phyloP scores from a whole-genome alignment of 257 asterid species.

The Solanum habrochaites region DNA sequence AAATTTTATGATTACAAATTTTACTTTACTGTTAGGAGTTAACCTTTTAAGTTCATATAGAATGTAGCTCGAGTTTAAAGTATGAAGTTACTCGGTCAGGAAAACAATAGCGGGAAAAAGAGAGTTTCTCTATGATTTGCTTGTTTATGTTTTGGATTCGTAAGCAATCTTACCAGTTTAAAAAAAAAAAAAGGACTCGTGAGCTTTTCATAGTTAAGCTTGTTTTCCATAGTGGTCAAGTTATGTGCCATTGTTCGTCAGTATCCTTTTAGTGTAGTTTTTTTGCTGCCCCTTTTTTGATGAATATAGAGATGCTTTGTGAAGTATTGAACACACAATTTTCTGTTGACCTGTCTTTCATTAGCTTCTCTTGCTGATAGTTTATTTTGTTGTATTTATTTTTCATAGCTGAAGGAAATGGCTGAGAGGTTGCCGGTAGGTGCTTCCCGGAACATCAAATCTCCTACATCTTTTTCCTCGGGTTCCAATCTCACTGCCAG shows the following conservation, averaged over 20 bases:
- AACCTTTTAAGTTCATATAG: neutral
- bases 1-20: neutral
- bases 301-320: neutral
- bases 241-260: neutral
- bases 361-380: slow-evolving; percentile 16
- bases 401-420: slow-evolving; percentile 84
- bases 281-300: slow-evolving; percentile 2
- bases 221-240: neutral
- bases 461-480: slow-evolving; percentile 49
- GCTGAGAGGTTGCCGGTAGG: slow-evolving; percentile 99
- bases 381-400: neutral
- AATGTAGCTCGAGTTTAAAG: neutral
- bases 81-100: neutral
- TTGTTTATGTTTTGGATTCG: neutral
- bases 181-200: neutral
- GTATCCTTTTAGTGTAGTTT: neutral
- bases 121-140: neutral
- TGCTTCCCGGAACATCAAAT: slow-evolving; percentile 56
- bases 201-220: neutral
- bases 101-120: neutral
- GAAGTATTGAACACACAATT: neutral
- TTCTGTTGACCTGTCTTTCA: neutral
- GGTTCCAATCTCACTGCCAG: slow-evolving; percentile 26
- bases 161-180: neutral
- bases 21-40: neutral